Conservation (phyloP, 345 rosid species). For the Iberis pinnata region DNA sequence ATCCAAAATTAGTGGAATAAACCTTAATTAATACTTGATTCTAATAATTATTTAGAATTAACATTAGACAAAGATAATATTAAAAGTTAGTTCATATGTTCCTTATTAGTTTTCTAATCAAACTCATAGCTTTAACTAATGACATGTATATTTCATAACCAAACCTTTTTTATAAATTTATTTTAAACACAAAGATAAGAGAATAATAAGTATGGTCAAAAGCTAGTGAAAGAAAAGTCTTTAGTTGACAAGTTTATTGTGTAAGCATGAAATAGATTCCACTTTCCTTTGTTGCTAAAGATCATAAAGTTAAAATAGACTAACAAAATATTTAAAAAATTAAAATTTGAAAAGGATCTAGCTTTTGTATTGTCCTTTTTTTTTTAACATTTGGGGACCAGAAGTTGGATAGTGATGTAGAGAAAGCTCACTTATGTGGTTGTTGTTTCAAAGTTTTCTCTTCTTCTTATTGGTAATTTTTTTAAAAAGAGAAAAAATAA, state of each 20-base stretch:
- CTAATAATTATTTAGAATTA: slow-evolving; percentile 13
- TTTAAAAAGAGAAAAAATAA: not conserved
- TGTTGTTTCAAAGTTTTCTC: slow-evolving; percentile 28
- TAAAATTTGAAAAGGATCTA: slow-evolving; percentile 23
- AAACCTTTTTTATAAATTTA: slow-evolving; percentile 14
- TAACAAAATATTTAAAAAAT: not conserved
- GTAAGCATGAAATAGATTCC: slow-evolving; percentile 30
- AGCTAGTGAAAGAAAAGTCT: slow-evolving; percentile 19
- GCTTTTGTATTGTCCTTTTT: slow-evolving; percentile 25
- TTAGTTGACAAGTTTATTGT: slow-evolving; percentile 26
- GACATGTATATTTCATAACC: slow-evolving; percentile 28
- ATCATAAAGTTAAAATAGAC: slow-evolving; percentile 23
- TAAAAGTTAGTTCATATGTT: slow-evolving; percentile 17
- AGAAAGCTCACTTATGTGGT: slow-evolving; percentile 21
- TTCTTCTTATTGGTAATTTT: slow-evolving; percentile 28
- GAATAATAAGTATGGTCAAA: slow-evolving; percentile 30
- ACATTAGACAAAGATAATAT: slow-evolving; percentile 8
- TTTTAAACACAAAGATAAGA: slow-evolving; percentile 6
- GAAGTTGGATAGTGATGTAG: slow-evolving; percentile 30
- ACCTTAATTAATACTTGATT: slow-evolving; percentile 19
- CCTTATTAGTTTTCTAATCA: slow-evolving; percentile 19
- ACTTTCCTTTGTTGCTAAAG: slow-evolving; percentile 34
- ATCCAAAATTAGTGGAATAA: slow-evolving; percentile 20
- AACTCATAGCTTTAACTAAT: slow-evolving; percentile 19
- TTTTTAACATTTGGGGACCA: slow-evolving; percentile 26